Evolutionary conservation across 768 basidiomycete species (phyloP).

Genomic region (Agrocybe chaxingu): DNA sequence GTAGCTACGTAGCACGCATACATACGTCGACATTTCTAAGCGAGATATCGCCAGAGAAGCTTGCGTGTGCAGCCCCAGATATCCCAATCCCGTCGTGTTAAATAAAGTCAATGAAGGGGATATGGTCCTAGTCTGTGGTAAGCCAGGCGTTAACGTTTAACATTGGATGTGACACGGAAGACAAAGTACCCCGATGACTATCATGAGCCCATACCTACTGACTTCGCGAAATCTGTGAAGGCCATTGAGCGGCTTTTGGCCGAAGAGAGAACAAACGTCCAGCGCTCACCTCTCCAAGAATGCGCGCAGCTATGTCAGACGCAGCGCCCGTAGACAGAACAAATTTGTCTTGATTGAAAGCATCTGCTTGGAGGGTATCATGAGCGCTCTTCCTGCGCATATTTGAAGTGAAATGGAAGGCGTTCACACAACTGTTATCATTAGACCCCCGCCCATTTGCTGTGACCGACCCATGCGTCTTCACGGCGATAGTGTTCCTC

Average conservation of each 20-base stretch:
- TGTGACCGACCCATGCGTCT: conserved; percentile 40
- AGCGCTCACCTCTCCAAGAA: conserved; percentile 36
- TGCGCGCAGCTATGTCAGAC: conserved; percentile 28
- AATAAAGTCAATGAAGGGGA: conserved; percentile 44
- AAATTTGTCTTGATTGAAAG: conserved; percentile 36
- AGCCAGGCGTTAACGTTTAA: too few species aligned
- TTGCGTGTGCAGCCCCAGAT: too few species aligned
- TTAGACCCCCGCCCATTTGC: conserved; percentile 41
- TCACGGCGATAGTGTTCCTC: conserved; percentile 41
- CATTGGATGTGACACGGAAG: too few species aligned
- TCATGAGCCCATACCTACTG: background rate
- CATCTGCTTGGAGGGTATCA: conserved; percentile 17
- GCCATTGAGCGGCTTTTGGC: conserved; percentile 4
- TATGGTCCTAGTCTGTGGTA: conserved; percentile 25
- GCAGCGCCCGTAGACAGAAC: conserved; percentile 32
- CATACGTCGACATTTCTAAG: too few species aligned
- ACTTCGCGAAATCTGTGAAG: conserved; percentile 14
- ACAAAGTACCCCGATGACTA: background rate
- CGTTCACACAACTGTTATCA: conserved; percentile 28
- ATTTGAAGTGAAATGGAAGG: conserved; percentile 26
- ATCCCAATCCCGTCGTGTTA: conserved; percentile 25
- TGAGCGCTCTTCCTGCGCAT: too few species aligned
- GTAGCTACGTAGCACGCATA: too few species aligned
- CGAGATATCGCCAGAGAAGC: too few species aligned
- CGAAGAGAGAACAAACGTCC: background rate